These are phyloP conservation scores for Leucosporidium yakuticum DNA, from an alignment of 768 basidiomycete genomes.

Conservation along the genomic window DNA sequence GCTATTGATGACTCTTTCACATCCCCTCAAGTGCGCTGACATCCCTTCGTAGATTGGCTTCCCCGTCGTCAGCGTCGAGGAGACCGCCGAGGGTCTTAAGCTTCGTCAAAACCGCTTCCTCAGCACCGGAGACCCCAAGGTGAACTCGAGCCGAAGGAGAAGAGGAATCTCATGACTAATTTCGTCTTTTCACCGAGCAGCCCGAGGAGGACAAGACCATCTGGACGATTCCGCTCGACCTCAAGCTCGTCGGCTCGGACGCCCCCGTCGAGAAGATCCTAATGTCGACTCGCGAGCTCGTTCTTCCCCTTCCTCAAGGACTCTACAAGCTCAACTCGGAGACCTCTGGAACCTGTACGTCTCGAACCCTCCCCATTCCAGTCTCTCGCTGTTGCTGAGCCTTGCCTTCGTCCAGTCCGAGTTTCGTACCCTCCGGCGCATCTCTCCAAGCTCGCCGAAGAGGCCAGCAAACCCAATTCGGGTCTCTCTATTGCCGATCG, in stretches of 20 bases:
- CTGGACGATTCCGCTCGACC: conserved; percentile 78
- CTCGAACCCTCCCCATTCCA: too few species aligned
- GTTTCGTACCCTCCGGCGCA: conserved; percentile 78
- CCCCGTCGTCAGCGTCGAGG: conserved; percentile 81
- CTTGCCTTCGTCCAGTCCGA: conserved; percentile 44
- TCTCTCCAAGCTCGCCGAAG: conserved; percentile 66
- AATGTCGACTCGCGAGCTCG: conserved; percentile 51
- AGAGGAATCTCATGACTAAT: neutral
- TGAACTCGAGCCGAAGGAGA: neutral
- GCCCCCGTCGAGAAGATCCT: conserved; percentile 40
- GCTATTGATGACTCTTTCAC: too few species aligned
- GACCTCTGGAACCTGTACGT: conserved; percentile 63
- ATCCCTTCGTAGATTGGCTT: conserved; percentile 53
- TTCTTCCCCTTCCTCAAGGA: conserved; percentile 44
- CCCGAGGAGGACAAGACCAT: conserved; percentile 79
- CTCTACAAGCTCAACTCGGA: conserved; percentile 83
- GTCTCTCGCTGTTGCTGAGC: neutral
- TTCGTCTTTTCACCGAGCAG: neutral
- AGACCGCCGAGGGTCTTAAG: conserved; percentile 62
- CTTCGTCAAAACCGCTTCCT: conserved; percentile 92
- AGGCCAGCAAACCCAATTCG: conserved; percentile 57
- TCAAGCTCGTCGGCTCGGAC: neutral
- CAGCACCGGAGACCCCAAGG: conserved; percentile 50
- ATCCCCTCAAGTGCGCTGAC: neutral
- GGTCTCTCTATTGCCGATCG: conserved; percentile 72